Conservation (phyloP, 306 rosid species). For the Prinsepia uniflora region DNA sequence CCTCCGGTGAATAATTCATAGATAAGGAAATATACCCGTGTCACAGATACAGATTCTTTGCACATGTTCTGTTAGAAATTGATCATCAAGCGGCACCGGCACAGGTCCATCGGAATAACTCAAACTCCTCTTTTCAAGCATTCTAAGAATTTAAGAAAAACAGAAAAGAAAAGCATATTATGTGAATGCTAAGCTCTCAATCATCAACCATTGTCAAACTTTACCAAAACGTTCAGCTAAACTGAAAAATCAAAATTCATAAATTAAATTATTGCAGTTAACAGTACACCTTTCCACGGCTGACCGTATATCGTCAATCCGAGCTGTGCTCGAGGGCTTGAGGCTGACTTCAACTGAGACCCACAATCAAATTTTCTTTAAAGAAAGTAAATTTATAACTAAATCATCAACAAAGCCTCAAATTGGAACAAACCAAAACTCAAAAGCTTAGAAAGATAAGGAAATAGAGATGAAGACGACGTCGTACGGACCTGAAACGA, state of each 20-base stretch:
- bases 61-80: conserved; percentile 72
- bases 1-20: not conserved
- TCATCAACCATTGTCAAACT: not conserved
- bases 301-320: conserved; percentile 54
- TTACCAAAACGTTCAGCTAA: not conserved
- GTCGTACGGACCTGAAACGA: conserved; percentile 56
- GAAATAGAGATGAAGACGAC: not conserved
- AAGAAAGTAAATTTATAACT: conserved; percentile 6
- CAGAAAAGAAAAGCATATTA: not conserved
- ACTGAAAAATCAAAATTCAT: not conserved
- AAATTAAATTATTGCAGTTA: not conserved
- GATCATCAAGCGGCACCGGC: conserved; percentile 62
- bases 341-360: conserved; percentile 72
- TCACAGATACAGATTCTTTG: conserved; percentile 72
- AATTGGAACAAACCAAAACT: conserved; percentile 11
- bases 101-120: conserved; percentile 82
- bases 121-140: conserved; percentile 92
- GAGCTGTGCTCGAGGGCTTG: conserved; percentile 80
- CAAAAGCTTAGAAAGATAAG: not conserved
- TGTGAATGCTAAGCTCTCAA: not conserved
- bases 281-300: conserved; percentile 61
- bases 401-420: not conserved
- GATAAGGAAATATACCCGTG: conserved; percentile 40
- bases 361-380: conserved; percentile 2
- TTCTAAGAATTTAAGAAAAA: conserved; percentile 41